Conservation (phyloP, 2,329 filamentous ascomycete species). For the Aspergillus ustus region DNA sequence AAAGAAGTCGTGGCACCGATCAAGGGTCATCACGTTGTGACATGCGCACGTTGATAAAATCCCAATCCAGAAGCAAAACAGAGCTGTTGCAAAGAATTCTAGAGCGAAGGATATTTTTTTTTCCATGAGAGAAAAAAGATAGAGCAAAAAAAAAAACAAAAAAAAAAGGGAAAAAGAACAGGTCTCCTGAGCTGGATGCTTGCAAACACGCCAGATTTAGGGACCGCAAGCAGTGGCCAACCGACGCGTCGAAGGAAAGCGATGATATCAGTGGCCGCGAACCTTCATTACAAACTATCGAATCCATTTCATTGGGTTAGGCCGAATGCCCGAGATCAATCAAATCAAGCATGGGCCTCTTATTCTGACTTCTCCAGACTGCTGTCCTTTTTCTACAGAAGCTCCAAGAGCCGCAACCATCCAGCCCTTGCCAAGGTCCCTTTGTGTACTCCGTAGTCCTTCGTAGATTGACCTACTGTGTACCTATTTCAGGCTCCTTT, state of each 20-base stretch:
- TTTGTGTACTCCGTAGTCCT: neutral
- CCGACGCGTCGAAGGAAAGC: neutral
- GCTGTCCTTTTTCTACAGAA: neutral
- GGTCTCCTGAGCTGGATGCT: neutral
- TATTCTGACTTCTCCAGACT: neutral
- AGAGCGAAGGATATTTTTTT: neutral
- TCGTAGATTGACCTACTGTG: neutral
- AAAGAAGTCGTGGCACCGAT: conserved; percentile 9
- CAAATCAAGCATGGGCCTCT: neutral
- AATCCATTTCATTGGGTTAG: neutral
- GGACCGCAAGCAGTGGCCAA: neutral
- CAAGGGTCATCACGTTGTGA: conserved; percentile 16
- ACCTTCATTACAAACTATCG: conserved; percentile 1
- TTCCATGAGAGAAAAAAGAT: neutral
- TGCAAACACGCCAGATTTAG: neutral
- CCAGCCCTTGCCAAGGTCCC: neutral
- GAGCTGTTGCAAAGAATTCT: neutral
- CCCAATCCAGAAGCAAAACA: neutral
- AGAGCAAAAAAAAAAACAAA: neutral
- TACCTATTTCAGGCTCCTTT: conserved; percentile 1
- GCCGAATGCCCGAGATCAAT: neutral
- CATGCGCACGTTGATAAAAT: conserved; percentile 6
- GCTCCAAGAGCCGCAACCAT: conserved; percentile 2
- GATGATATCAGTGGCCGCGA: neutral
- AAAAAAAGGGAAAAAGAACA: neutral